Evolutionary conservation across 2,329 filamentous ascomycete genomes (phyloP).

Genomic region (Phoma sp.): DNA sequence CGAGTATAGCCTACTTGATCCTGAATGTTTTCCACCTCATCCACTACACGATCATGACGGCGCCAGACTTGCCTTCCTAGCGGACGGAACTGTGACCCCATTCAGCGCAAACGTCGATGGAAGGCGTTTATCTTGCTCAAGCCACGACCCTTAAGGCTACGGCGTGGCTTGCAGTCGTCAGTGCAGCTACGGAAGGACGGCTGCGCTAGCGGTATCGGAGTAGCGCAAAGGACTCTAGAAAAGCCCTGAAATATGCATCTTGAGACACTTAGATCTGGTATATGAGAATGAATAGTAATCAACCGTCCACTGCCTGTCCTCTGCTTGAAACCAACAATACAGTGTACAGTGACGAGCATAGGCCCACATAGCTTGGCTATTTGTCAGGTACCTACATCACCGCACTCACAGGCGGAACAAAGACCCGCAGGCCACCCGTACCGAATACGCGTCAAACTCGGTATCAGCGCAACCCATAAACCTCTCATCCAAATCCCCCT

Average conservation of each 20-base stretch:
- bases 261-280: too few relatives aligned
- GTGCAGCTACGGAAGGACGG: not conserved
- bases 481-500: too few relatives aligned
- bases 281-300: too few relatives aligned
- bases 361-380: too few relatives aligned
- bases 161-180: not conserved
- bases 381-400: too few relatives aligned
- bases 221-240: slow-evolving; percentile 4
- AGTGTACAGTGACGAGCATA: too few relatives aligned
- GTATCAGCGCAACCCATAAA: too few relatives aligned
- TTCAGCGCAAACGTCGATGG: not conserved
- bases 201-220: not conserved
- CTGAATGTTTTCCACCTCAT: not conserved
- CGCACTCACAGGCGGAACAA: too few relatives aligned
- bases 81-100: slow-evolving; percentile 10
- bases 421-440: too few relatives aligned
- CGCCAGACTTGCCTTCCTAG: slow-evolving; percentile 6
- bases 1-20: not conserved
- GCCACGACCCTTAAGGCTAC: not conserved
- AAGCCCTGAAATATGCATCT: not conserved
- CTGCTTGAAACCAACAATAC: too few relatives aligned
- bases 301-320: too few relatives aligned
- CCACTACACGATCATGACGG: not conserved
- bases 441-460: too few relatives aligned
- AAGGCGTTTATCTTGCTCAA: not conserved